phyloP scores from a whole-genome alignment of 2,329 filamentous ascomycete species.

The Drechslera avenae region DNA sequence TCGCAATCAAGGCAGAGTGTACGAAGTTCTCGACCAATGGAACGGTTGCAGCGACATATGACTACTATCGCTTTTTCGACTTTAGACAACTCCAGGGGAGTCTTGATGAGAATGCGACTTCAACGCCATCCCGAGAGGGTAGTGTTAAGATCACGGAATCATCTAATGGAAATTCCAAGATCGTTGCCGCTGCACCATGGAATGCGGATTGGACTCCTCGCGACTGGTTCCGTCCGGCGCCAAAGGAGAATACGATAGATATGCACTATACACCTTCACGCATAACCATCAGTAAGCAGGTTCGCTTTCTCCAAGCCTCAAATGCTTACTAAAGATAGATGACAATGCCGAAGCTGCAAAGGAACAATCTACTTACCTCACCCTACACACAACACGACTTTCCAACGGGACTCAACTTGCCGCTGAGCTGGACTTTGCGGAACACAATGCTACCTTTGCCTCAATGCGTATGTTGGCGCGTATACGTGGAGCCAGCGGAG shows the following conservation, averaged over 20 bases:
- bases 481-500: constrained; percentile 14
- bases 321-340: background rate
- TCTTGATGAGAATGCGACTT: background rate
- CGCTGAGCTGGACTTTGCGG: constrained; percentile 13
- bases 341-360: background rate
- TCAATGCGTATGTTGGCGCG: constrained; percentile 17
- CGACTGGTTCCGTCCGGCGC: constrained; percentile 7
- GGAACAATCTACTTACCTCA: constrained; percentile 3
- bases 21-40: constrained; percentile 18
- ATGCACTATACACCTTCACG: constrained; percentile 10
- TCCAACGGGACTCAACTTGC: constrained; percentile 9
- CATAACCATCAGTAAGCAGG: constrained; percentile 12
- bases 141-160: background rate
- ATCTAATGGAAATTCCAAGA: constrained; percentile 2
- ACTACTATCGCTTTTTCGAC: constrained; percentile 25
- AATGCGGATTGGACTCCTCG: constrained; percentile 12
- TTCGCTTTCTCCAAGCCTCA: too few species aligned
- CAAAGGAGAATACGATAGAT: constrained; percentile 1
- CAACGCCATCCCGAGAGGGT: background rate
- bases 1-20: constrained; percentile 8
- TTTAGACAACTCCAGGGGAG: constrained; percentile 9
- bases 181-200: constrained; percentile 12
- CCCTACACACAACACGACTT: constrained; percentile 9
- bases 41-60: constrained; percentile 10
- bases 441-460: constrained; percentile 16